A percentile compares a stretch with the other conserved stretches of the same genome.
Evolutionary conservation across 805 yeast species (phyloP).

Genomic region (Danielia reshetovae): DNA sequence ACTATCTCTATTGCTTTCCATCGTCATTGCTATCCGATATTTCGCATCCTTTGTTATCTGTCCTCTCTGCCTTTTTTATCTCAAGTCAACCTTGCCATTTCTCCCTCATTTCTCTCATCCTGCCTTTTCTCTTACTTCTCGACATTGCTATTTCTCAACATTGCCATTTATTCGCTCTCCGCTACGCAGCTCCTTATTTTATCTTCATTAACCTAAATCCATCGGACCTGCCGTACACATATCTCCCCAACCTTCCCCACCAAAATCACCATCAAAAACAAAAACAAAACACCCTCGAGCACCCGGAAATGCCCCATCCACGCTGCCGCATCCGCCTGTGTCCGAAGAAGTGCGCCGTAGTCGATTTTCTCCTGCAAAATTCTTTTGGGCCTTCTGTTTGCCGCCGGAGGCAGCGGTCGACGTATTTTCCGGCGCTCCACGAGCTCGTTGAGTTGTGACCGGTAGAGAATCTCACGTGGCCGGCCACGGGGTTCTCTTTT

Average conservation of each 20-base stretch:
- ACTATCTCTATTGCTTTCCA: too few species aligned
- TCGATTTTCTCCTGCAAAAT: background rate
- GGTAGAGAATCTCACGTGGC: constrained; percentile 8
- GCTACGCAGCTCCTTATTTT: too few species aligned
- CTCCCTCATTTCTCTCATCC: too few species aligned
- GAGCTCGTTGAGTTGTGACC: constrained; percentile 11
- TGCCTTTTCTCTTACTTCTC: too few species aligned
- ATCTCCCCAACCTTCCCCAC: too few species aligned
- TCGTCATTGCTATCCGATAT: too few species aligned
- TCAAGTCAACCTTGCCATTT: too few species aligned
- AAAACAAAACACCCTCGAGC: background rate
- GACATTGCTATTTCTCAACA: too few species aligned
- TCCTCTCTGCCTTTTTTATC: too few species aligned
- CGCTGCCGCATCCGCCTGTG: background rate
- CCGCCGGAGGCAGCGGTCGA: constrained; percentile 3
- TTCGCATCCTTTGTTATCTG: too few species aligned
- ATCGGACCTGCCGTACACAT: background rate
- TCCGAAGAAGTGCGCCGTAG: background rate
- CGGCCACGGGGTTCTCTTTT: constrained; percentile 8
- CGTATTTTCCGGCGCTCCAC: constrained; percentile 1
- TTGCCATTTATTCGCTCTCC: too few species aligned
- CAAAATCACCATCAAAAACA: background rate
- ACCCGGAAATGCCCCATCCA: background rate
- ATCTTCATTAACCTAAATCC: too few species aligned
- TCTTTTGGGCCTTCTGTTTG: background rate